A percentile compares a stretch with the other conserved stretches of the same genome.
These are phyloP conservation scores for Geotrichum phurueaensis DNA, from an alignment of 1,139 yeast genomes.

Conservation along the genomic window DNA sequence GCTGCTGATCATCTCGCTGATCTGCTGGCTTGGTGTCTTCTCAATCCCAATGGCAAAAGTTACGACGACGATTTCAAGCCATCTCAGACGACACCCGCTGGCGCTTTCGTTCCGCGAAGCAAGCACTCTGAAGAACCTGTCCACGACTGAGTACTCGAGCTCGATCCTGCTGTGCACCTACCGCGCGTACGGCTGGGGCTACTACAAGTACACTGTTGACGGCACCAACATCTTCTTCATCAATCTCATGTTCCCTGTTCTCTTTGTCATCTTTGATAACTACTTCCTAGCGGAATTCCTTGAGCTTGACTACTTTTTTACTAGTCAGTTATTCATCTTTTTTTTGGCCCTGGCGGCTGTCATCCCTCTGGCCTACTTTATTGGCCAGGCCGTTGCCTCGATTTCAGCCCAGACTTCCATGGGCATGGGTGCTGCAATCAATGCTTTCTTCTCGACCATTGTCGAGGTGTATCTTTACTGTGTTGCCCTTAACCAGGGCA, in stretches of 20 bases:
- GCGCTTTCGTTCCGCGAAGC: conserved; percentile 70
- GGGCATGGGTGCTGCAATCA: conserved; percentile 98
- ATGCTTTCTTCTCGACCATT: conserved; percentile 93
- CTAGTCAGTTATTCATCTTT: conserved; percentile 58
- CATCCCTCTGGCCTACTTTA: conserved; percentile 90
- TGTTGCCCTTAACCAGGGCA: conserved; percentile 80
- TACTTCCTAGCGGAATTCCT: conserved; percentile 54
- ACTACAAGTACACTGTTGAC: conserved; percentile 91
- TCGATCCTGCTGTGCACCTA: conserved; percentile 71
- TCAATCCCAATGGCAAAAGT: conserved; percentile 91
- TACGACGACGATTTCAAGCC: conserved; percentile 60
- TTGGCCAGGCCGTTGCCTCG: conserved; percentile 98
- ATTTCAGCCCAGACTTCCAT: conserved; percentile 96
- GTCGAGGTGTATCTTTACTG: conserved; percentile 91
- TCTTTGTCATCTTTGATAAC: conserved; percentile 77
- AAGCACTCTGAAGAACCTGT: conserved; percentile 33
- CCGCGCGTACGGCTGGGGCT: conserved; percentile 85
- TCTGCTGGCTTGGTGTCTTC: conserved; percentile 80
- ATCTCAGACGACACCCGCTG: conserved; percentile 83
- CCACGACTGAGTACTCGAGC: conserved; percentile 24
- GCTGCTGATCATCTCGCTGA: conserved; percentile 46
- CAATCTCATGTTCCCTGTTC: conserved; percentile 71
- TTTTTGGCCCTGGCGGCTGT: conserved; percentile 74
- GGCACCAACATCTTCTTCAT: conserved; percentile 93
- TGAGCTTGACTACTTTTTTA: conserved; percentile 45